These are phyloP conservation scores for Penicillium psychrosexuale DNA, from an alignment of 2,329 filamentous ascomycete genomes.

Conservation along the genomic window DNA sequence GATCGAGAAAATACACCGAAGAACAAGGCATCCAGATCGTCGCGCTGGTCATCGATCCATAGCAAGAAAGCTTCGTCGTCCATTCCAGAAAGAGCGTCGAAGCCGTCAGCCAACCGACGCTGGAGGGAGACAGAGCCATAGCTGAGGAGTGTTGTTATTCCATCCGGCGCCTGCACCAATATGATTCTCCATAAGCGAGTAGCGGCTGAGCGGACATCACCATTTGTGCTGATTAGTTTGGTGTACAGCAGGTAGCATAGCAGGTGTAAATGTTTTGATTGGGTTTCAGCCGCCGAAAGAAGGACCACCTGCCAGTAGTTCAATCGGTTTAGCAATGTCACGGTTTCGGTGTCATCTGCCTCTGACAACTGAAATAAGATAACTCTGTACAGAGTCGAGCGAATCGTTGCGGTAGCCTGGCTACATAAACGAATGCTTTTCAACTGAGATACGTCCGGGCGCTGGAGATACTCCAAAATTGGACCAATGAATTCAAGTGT, in stretches of 20 bases:
- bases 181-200: conserved; percentile 88
- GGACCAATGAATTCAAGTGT: conserved; percentile 83
- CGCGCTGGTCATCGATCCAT: conserved; percentile 82
- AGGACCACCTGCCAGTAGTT: conserved; percentile 96
- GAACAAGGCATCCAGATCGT: conserved; percentile 77
- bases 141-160: conserved; percentile 70
- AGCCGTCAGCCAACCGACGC: conserved; percentile 67
- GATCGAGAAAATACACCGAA: conserved; percentile 73
- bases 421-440: conserved; percentile 91
- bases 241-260: conserved; percentile 92
- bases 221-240: conserved; percentile 71
- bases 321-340: conserved; percentile 76
- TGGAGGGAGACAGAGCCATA: conserved; percentile 70
- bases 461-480: conserved; percentile 82
- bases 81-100: conserved; percentile 78
- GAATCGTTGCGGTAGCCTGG: conserved; percentile 73
- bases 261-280: conserved; percentile 77
- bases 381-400: conserved; percentile 72
- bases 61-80: conserved; percentile 83
- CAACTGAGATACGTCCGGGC: conserved; percentile 72
- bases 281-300: conserved; percentile 70
- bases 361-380: conserved; percentile 80
- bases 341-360: conserved; percentile 67
- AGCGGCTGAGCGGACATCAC: conserved; percentile 68
- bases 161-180: conserved; percentile 85